Evolutionary conservation across 106 monocot species (phyloP), one percentile per base, ranked within the genome.

Genomic region (Alisma plantagoaquatica): DNA sequence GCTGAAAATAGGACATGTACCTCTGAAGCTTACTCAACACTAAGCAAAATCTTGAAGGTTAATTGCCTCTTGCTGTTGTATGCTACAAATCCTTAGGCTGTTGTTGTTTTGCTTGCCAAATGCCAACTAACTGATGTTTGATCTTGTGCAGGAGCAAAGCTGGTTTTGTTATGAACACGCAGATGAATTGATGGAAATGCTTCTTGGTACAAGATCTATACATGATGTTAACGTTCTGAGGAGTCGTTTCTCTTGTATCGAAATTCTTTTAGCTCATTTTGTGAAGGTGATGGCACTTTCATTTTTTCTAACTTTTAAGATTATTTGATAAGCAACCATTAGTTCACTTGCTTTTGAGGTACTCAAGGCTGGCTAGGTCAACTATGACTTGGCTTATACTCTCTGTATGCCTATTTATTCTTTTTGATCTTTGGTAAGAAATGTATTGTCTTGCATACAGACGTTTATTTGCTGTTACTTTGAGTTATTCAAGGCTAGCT

Each of bases 1-100:
- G 67, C 3, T 33, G 55, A 46, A 51, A 71, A 60, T 70, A 56
- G 29, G 31, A 17, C 43, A 56, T 69, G 53, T 62, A 65, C 77
- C 24, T 52, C 18, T 24, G 71, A 76, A 75, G 81, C 75, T 25
- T 85, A 75, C 29, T 59, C 50, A 44, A 63, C 76, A 9, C 35
- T 96, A 29, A 79, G 81, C 51, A 54, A 21, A 73, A 83, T 89
- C 62, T 71, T 96, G 43, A 80, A 96, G 89, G 96, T 89, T 21
- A 14, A 38, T 7, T 38, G 14, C 6, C 35, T 38, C 14, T n/a
- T n/a, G n/a, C n/a, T n/a, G n/a, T n/a, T n/a, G n/a, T n/a, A n/a
- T n/a, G n/a, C n/a, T n/a, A n/a, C n/a, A n/a, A n/a, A n/a, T n/a
- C n/a, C n/a, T n/a, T n/a, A n/a, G n/a, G n/a, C n/a, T n/a, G n/a